phyloP scores from a whole-genome alignment of 306 rosid species.

The Pyrus communis region DNA sequence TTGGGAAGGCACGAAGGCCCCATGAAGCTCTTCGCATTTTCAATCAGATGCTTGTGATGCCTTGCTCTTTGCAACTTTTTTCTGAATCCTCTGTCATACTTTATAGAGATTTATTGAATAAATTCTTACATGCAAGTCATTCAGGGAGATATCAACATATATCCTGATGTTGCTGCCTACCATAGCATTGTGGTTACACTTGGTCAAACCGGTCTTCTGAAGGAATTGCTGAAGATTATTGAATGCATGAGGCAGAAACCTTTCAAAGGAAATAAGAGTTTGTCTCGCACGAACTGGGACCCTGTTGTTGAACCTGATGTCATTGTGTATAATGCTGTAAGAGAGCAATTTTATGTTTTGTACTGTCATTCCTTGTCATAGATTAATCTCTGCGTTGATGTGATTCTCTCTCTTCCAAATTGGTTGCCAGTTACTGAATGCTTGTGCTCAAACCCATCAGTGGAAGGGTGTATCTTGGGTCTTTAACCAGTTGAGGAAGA shows the following conservation, averaged over 20 bases:
- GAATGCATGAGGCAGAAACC: conserved; percentile 84
- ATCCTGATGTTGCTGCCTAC: conserved; percentile 92
- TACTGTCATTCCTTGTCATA: conserved; percentile 7
- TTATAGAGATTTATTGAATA: conserved; percentile 16
- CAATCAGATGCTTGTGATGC: conserved; percentile 68
- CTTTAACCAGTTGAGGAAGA: conserved; percentile 52
- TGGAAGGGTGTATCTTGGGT: conserved; percentile 94
- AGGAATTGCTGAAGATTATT: conserved; percentile 58
- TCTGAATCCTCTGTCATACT: conserved; percentile 3
- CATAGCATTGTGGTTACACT: conserved; percentile 90
- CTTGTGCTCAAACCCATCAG: conserved; percentile 68
- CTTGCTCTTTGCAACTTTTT: conserved; percentile 24
- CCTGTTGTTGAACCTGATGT: conserved; percentile 74
- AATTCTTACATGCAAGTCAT: conserved; percentile 26
- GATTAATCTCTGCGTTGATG: conserved; percentile 17
- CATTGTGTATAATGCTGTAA: conserved; percentile 84
- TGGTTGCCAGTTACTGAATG: conserved; percentile 68
- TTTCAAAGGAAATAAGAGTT: conserved; percentile 25
- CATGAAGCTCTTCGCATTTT: conserved; percentile 75
- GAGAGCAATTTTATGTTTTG: conserved; percentile 20
- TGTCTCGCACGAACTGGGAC: conserved; percentile 58
- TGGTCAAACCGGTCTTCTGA: conserved; percentile 83
- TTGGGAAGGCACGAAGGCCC: conserved; percentile 78
- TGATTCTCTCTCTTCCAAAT: conserved; percentile 11
- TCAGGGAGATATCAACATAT: conserved; percentile 59